Conservation (phyloP, 176 grass and related monocot species). For the Cenchrus purpureus region DNA sequence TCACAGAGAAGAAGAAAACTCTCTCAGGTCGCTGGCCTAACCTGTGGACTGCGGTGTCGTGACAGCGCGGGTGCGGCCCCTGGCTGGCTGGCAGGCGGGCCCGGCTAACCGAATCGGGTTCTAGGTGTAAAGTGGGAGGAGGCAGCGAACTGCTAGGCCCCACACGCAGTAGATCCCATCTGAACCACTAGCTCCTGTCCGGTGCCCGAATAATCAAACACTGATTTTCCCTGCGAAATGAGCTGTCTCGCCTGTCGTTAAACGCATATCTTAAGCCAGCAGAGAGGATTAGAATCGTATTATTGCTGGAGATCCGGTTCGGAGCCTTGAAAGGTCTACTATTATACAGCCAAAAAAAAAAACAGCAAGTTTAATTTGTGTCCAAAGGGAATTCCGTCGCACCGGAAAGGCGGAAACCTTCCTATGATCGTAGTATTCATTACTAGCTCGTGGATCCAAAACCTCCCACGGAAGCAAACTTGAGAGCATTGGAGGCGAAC, state of each 20-base stretch:
- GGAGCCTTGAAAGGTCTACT: background rate
- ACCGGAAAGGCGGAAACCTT: background rate
- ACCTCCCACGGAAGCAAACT: background rate
- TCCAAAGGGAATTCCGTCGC: background rate
- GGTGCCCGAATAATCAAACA: slow-evolving; percentile 12
- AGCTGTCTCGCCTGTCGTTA: background rate
- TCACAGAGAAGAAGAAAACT: too few relatives aligned
- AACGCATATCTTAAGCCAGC: background rate
- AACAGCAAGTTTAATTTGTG: background rate
- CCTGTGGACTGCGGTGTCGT: background rate
- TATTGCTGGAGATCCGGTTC: background rate
- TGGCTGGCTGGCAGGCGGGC: slow-evolving; percentile 17
- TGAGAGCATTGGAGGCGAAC: background rate
- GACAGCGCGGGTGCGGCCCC: background rate
- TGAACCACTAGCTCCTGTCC: slow-evolving; percentile 42
- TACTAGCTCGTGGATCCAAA: background rate
- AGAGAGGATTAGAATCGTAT: background rate
- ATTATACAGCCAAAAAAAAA: background rate
- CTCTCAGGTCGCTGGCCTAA: background rate
- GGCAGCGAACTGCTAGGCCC: slow-evolving; percentile 9
- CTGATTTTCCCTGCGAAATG: background rate
- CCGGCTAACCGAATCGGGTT: background rate
- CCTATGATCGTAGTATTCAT: background rate
- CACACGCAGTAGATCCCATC: slow-evolving; percentile 43
- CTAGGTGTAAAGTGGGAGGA: slow-evolving; percentile 39